These are phyloP conservation scores for Trichoderma koningiopsis DNA, from an alignment of 2,329 filamentous ascomycete species.

Conservation along the genomic window DNA sequence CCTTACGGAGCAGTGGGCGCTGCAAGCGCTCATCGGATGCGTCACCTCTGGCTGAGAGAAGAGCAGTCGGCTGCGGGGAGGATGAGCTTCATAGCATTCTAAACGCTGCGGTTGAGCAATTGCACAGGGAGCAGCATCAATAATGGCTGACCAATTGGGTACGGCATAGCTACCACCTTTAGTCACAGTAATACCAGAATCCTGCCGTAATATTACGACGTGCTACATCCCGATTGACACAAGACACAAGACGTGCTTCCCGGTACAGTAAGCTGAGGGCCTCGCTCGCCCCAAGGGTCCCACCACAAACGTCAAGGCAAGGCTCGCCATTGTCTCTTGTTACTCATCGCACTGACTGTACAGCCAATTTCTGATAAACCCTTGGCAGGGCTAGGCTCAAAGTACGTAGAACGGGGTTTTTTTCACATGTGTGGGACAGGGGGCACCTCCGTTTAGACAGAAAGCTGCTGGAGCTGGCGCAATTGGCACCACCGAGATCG, in stretches of 20 bases:
- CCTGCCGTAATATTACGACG: neutral
- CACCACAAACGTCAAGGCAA: slow-evolving; percentile 11
- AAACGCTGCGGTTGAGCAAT: neutral
- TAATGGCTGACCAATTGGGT: neutral
- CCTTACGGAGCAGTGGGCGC: neutral
- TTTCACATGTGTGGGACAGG: slow-evolving; percentile 24
- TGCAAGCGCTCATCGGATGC: slow-evolving; percentile 13
- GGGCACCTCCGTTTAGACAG: neutral
- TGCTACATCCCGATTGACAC: neutral
- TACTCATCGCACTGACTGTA: slow-evolving; percentile 26
- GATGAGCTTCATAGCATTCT: neutral
- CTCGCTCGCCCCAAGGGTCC: neutral
- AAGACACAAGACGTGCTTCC: neutral
- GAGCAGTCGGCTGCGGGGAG: neutral
- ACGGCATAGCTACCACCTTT: too few species aligned
- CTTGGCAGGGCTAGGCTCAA: neutral
- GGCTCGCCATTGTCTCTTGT: slow-evolving; percentile 20
- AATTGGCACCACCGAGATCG: slow-evolving; percentile 22
- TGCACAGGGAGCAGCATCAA: neutral
- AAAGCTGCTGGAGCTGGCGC: slow-evolving; percentile 6
- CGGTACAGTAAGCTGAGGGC: slow-evolving; percentile 19
- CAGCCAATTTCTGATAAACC: slow-evolving; percentile 7
- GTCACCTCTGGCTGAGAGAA: slow-evolving; percentile 3
- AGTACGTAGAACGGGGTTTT: neutral
- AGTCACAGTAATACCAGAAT: neutral